Base-by-base conservation (phyloP, 306 rosid genomes). In the Begonia fuchsioides region DNA sequence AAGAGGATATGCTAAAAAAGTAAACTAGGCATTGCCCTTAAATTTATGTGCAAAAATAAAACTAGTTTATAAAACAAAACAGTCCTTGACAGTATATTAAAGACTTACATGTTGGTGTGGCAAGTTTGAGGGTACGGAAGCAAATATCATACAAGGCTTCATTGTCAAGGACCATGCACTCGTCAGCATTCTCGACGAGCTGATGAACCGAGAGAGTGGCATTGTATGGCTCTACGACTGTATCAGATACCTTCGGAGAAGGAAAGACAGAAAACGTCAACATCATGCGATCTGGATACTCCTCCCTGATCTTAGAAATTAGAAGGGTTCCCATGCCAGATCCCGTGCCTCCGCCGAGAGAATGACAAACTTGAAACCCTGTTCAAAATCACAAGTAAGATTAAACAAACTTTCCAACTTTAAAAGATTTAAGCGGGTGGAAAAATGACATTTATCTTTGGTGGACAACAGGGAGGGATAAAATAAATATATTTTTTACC, bases 161-260 rank as follows among this genome's bases (percentile, higher is more conserved):
- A 39, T 84, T 84, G 63, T 80, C 94, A 73, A 84, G 68, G 17
- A 80, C 94, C 94, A 84, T 84, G 63, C 94, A 84, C 38, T 84
- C 94, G 65, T 84, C 90, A 1, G 83, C 90, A 61, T 83, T 83
- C 66, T 84, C 90, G 7, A 84, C 90, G 44, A 84, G 94, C 81
- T 84, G 94, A 52, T 84, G 94, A 19, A 84, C 86, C 1, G 94
- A 84, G 26, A 84, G 85, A 0, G 94, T 84, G 50, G 94, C 94
- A 68, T 84, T 84, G 65, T 84, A 84, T 0, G 94, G 94, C 69
- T 84, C 94, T n/a, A 84, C 94, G 60, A 84, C 94, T 0, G 90
- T 84, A 55, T 84, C 90, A 0, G 94, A 84, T 2, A 84, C 94
- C 75, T 84, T 84, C 5, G 94, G 94, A 13, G 94, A 84, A 55